Evolutionary conservation across 495 filamentous ascomycete species (phyloP).

Genomic region (Neurospora sp.): DNA sequence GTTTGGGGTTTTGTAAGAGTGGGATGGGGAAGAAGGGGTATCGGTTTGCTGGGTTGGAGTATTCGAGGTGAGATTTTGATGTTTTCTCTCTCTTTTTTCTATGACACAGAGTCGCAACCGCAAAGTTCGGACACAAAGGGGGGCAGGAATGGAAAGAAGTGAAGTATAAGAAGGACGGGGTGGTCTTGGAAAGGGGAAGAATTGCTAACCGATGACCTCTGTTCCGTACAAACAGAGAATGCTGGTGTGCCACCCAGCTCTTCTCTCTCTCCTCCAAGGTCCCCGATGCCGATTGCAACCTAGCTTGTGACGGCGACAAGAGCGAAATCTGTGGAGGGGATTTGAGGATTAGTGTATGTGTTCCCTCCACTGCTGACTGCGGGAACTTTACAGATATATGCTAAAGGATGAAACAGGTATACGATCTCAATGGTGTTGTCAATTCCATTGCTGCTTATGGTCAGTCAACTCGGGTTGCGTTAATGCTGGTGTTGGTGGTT

Average conservation of each 20-base stretch:
- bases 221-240: too few species aligned
- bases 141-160: too few species aligned
- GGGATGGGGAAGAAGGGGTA: slow-evolving; percentile 10
- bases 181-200: too few species aligned
- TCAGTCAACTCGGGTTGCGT: background rate
- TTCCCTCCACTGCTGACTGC: background rate
- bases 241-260: slow-evolving; percentile 37
- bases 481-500: background rate
- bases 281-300: slow-evolving; percentile 28
- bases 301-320: slow-evolving; percentile 34
- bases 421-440: background rate
- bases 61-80: slow-evolving; percentile 33
- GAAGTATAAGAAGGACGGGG: too few species aligned
- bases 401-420: slow-evolving; percentile 2
- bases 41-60: slow-evolving; percentile 39
- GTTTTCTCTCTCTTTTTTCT: too few species aligned
- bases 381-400: background rate
- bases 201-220: too few species aligned
- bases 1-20: slow-evolving; percentile 30
- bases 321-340: slow-evolving; percentile 36
- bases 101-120: too few species aligned
- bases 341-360: slow-evolving; percentile 26
- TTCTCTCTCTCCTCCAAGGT: slow-evolving; percentile 22
- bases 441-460: background rate
- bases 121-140: too few species aligned